Evolutionary conservation across 225 moss, liverwort and hornwort genomes (phyloP).

Genomic region (Lunularia cruciata): DNA sequence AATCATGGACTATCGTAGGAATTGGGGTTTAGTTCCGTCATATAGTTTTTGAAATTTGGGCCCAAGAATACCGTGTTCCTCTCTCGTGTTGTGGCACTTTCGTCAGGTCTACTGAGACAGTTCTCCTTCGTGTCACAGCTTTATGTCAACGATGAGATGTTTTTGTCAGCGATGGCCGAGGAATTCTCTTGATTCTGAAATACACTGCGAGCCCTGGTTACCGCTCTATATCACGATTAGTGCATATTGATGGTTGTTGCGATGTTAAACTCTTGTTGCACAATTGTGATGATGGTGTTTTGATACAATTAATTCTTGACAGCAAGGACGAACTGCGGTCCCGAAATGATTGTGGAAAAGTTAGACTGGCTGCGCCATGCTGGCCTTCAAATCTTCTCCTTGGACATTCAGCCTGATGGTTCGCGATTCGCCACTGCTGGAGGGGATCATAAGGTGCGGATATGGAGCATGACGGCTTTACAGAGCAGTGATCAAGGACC

Average conservation of each 20-base stretch:
- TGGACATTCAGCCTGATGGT: conserved; percentile 93
- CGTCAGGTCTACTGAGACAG: not conserved
- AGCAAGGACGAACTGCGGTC: conserved; percentile 7
- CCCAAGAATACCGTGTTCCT: no score
- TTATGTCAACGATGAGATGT: not conserved
- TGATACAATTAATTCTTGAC: conserved; percentile 27
- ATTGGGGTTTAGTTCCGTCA: no score
- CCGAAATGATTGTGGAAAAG: conserved; percentile 95
- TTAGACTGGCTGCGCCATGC: conserved; percentile 94
- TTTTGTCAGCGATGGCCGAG: not conserved
- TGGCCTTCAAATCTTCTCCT: conserved; percentile 96
- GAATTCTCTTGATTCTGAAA: not conserved
- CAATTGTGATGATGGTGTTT: conserved; percentile 20
- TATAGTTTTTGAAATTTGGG: no score
- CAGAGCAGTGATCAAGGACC: conserved; percentile 55
- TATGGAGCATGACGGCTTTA: conserved; percentile 89
- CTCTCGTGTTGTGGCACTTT: no score
- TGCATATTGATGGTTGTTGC: not conserved
- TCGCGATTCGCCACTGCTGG: conserved; percentile 96
- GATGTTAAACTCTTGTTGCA: not conserved
- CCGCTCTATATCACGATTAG: no score
- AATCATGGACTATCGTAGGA: no score
- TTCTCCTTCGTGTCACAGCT: no score
- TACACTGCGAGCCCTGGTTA: no score
- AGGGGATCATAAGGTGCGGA: conserved; percentile 98